These are phyloP conservation scores for Piper longum DNA, from an alignment of 164 flowering plant species.

Conservation along the genomic window DNA sequence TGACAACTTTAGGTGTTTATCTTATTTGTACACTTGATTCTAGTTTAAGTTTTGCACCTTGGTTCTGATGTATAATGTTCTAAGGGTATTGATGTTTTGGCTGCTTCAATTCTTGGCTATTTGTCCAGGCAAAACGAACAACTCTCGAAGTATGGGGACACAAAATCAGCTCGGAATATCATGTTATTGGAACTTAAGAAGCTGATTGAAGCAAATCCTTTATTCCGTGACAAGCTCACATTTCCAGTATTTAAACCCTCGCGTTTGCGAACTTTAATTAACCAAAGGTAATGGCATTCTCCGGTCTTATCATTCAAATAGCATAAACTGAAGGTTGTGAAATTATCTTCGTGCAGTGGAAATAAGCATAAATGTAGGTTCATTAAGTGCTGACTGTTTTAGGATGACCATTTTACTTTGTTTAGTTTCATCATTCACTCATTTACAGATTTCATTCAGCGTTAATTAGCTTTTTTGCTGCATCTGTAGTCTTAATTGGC, in stretches of 20 bases:
- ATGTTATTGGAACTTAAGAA: slow-evolving; percentile 78
- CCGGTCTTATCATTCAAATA: neutral
- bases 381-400: neutral
- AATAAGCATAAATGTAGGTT: neutral
- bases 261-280: slow-evolving; percentile 58
- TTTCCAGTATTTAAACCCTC: slow-evolving; percentile 61
- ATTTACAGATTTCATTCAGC: neutral
- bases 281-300: slow-evolving; percentile 43
- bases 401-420: neutral
- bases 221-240: slow-evolving; percentile 76
- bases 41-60: neutral
- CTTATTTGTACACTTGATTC: neutral
- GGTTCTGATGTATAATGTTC: too few relatives aligned
- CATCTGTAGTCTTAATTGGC: slow-evolving; percentile 14
- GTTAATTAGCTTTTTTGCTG: neutral
- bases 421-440: neutral
- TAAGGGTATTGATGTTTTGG: neutral
- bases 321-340: too few relatives aligned
- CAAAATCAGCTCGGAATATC: slow-evolving; percentile 64
- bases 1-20: slow-evolving; percentile 60
- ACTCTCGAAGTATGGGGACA: slow-evolving; percentile 79
- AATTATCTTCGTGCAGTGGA: too few relatives aligned
- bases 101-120: neutral
- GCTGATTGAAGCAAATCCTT: slow-evolving; percentile 82
- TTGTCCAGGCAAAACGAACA: slow-evolving; percentile 70